A percentile compares a stretch with the other conserved stretches of the same genome.
Evolutionary conservation across 345 rosid genomes (phyloP).

Genomic region (Hevea brasiliensis): DNA sequence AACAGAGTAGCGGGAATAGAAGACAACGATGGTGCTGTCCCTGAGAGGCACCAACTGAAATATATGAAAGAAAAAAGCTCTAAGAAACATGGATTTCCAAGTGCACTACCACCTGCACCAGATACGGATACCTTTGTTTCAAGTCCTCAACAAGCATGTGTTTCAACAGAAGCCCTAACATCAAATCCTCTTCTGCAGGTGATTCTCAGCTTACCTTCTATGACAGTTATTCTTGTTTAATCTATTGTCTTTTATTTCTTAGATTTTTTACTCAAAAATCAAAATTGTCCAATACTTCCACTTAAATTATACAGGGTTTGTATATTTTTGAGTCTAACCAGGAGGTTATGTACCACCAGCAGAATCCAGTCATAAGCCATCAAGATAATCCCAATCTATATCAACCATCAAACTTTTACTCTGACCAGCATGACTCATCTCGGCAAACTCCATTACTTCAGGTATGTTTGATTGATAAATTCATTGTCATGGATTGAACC

Average conservation of each 20-base stretch:
- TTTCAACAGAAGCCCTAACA: constrained; percentile 25
- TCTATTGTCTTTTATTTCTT: background rate
- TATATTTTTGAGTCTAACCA: constrained; percentile 30
- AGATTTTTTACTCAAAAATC: background rate
- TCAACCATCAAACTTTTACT: constrained; percentile 30
- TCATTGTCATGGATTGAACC: constrained; percentile 21
- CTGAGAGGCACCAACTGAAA: constrained; percentile 10
- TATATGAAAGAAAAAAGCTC: constrained; percentile 10
- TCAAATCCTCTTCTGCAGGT: constrained; percentile 34
- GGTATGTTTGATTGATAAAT: constrained; percentile 14
- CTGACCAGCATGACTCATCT: constrained; percentile 26
- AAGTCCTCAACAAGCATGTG: constrained; percentile 23
- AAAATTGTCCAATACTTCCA: background rate
- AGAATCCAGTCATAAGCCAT: constrained; percentile 28
- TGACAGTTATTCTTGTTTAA: background rate
- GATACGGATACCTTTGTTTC: constrained; percentile 18
- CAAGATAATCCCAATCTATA: constrained; percentile 24
- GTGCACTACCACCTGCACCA: constrained; percentile 10
- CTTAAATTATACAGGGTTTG: constrained; percentile 25
- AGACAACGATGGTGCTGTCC: constrained; percentile 12
- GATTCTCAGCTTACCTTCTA: background rate
- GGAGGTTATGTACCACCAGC: constrained; percentile 25
- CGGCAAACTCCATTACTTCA: constrained; percentile 28
- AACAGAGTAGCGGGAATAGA: constrained; percentile 3
- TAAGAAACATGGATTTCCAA: constrained; percentile 16